phyloP scores from a whole-genome alignment of 129 eudicot species.

The Tanacetum coccineum region DNA sequence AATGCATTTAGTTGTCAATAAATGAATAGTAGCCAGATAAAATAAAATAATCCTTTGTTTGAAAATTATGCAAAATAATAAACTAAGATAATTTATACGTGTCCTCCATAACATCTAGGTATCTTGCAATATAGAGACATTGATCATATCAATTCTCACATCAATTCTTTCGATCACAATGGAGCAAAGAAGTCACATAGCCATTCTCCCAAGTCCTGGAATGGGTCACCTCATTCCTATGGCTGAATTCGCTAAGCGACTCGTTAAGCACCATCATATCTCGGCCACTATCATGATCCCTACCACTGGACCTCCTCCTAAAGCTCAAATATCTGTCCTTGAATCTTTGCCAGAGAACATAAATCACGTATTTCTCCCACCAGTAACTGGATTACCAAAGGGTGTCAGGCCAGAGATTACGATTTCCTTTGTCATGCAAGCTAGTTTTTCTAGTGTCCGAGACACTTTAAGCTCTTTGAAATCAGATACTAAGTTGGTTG shows the following conservation, averaged over 20 bases:
- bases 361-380: too few species aligned
- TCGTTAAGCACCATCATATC: too few species aligned
- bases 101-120: too few species aligned
- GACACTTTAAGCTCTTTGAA: too few species aligned
- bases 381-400: slow-evolving; percentile 22
- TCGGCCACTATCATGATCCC: slow-evolving; percentile 41
- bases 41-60: neutral
- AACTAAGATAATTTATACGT: neutral
- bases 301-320: slow-evolving; percentile 36
- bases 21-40: neutral
- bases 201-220: too few species aligned
- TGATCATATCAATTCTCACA: neutral
- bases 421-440: slow-evolving; percentile 22
- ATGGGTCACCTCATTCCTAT: too few species aligned
- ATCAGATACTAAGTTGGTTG: slow-evolving; percentile 20
- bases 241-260: too few species aligned
- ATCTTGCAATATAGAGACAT: neutral
- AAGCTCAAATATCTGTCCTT: slow-evolving; percentile 31
- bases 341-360: slow-evolving; percentile 29
- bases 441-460: slow-evolving; percentile 27
- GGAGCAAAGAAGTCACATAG: slow-evolving; percentile 31
- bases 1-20: neutral
- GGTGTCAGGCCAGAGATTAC: slow-evolving; percentile 22
- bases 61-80: neutral
- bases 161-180: slow-evolving; percentile 17